phyloP scores from a whole-genome alignment of 345 rosid genomes.

The Capsella bursapastoris region DNA sequence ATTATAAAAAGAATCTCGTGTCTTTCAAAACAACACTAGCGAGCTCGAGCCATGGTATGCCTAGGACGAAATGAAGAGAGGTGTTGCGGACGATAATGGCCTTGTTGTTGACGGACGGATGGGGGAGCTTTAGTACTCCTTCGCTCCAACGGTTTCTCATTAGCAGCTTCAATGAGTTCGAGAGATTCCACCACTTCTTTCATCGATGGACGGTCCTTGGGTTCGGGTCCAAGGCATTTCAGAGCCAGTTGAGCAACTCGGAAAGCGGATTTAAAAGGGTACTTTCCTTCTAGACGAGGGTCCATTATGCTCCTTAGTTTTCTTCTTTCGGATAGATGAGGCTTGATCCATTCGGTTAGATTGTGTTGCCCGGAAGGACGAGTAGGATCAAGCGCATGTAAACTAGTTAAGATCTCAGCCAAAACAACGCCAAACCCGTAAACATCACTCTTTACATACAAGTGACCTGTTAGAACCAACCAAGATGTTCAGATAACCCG shows the following conservation, averaged over 20 bases:
- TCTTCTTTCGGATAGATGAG: slow-evolving; percentile 67
- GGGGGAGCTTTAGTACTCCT: slow-evolving; percentile 49
- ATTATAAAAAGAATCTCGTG: slow-evolving; percentile 32
- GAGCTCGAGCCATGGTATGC: slow-evolving; percentile 41
- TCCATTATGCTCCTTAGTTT: slow-evolving; percentile 77
- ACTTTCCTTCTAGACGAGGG: slow-evolving; percentile 72
- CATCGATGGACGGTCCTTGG: slow-evolving; percentile 83
- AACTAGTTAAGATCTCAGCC: slow-evolving; percentile 81
- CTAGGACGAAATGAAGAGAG: slow-evolving; percentile 61
- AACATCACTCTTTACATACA: slow-evolving; percentile 94
- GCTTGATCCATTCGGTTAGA: slow-evolving; percentile 87
- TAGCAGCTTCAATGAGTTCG: slow-evolving; percentile 58
- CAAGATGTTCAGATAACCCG: slow-evolving; percentile 7
- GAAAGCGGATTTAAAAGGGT: slow-evolving; percentile 71
- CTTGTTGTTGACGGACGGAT: slow-evolving; percentile 35
- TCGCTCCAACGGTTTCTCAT: slow-evolving; percentile 60
- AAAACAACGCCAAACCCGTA: slow-evolving; percentile 93
- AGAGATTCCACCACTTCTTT: slow-evolving; percentile 75
- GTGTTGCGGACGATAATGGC: slow-evolving; percentile 52
- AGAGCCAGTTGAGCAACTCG: slow-evolving; percentile 75
- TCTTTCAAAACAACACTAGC: slow-evolving; percentile 34
- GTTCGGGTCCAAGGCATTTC: slow-evolving; percentile 72
- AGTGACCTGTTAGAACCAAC: slow-evolving; percentile 68
- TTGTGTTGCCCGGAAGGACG: slow-evolving; percentile 78
- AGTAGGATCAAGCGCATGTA: slow-evolving; percentile 76